Evolutionary conservation across 1,139 yeast genomes (phyloP).

Genomic region (Geotrichum fermentans): DNA sequence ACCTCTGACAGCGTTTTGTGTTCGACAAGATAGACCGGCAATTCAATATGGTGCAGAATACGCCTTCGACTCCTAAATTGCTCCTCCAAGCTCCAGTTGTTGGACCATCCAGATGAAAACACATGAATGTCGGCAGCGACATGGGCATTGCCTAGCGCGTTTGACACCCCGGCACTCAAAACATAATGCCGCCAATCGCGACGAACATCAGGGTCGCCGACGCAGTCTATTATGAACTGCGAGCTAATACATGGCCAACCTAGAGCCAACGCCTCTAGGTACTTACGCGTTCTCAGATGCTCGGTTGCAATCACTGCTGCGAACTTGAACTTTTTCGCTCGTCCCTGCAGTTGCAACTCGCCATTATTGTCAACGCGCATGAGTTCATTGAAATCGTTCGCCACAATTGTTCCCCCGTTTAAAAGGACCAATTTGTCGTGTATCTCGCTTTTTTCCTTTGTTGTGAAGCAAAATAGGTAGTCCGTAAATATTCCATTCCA

Average conservation of each 20-base stretch:
- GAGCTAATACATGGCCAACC: slow-evolving; percentile 85
- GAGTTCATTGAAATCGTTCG: too few relatives aligned
- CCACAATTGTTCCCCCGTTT: too few relatives aligned
- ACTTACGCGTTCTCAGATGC: slow-evolving; percentile 64
- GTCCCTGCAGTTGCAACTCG: too few relatives aligned
- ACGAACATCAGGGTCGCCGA: slow-evolving; percentile 33
- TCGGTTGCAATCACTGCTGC: slow-evolving; percentile 61
- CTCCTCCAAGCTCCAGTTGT: slow-evolving; percentile 23
- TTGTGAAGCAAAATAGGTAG: too few relatives aligned
- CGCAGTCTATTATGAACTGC: slow-evolving; percentile 54
- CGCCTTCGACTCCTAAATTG: slow-evolving; percentile 29
- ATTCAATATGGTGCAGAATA: slow-evolving; percentile 22
- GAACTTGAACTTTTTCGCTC: too few relatives aligned
- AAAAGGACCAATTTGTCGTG: too few relatives aligned
- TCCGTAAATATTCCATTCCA: too few relatives aligned
- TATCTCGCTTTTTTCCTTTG: too few relatives aligned
- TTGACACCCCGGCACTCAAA: slow-evolving; percentile 67
- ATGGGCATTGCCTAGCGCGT: slow-evolving; percentile 30
- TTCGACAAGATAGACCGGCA: slow-evolving; percentile 28
- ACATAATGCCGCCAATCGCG: slow-evolving; percentile 52
- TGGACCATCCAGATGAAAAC: slow-evolving; percentile 28
- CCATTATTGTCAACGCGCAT: too few relatives aligned
- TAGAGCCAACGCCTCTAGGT: slow-evolving; percentile 72
- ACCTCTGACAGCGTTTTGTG: slow-evolving; percentile 14
- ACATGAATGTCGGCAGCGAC: slow-evolving; percentile 25